Evolutionary conservation across 768 basidiomycete genomes (phyloP).

Genomic region (Mycena galericulata): DNA sequence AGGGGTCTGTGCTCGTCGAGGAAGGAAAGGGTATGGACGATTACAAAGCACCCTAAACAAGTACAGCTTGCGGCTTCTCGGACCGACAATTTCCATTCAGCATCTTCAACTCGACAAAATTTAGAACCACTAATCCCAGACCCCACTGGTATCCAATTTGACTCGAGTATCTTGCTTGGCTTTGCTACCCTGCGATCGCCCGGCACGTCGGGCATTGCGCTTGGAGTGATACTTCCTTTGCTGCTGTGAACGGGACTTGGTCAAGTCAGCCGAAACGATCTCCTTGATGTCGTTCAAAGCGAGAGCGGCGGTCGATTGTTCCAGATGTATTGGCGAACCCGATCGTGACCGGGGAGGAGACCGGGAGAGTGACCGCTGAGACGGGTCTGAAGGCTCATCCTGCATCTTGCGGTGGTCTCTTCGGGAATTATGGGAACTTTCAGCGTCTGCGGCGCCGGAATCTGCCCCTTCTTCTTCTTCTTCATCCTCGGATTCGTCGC

Average conservation of each 20-base stretch:
- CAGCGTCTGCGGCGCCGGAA: constrained; percentile 15
- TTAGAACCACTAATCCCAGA: constrained; percentile 64
- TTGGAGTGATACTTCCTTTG: constrained; percentile 86
- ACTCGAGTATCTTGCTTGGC: constrained; percentile 82
- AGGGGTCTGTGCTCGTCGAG: background rate
- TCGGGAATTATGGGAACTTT: background rate
- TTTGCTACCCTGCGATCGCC: constrained; percentile 85
- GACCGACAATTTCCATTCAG: too few species aligned
- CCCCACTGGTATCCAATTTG: constrained; percentile 66
- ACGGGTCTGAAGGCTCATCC: constrained; percentile 42
- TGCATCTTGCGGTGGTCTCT: constrained; percentile 38
- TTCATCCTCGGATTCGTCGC: constrained; percentile 45
- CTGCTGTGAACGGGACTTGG: constrained; percentile 68
- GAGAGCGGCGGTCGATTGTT: constrained; percentile 56
- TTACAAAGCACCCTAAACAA: constrained; percentile 3
- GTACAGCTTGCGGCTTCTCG: too few species aligned
- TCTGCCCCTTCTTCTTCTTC: constrained; percentile 41
- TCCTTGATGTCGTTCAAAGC: constrained; percentile 62
- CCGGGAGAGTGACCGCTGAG: constrained; percentile 54
- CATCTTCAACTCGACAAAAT: too few species aligned
- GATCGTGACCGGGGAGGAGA: constrained; percentile 66
- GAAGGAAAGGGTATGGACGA: background rate
- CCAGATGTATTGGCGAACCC: constrained; percentile 53
- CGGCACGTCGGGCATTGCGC: constrained; percentile 69
- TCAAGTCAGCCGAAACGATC: constrained; percentile 72